phyloP scores from a whole-genome alignment of 148 eudicot species.

The Spergularia marina region DNA sequence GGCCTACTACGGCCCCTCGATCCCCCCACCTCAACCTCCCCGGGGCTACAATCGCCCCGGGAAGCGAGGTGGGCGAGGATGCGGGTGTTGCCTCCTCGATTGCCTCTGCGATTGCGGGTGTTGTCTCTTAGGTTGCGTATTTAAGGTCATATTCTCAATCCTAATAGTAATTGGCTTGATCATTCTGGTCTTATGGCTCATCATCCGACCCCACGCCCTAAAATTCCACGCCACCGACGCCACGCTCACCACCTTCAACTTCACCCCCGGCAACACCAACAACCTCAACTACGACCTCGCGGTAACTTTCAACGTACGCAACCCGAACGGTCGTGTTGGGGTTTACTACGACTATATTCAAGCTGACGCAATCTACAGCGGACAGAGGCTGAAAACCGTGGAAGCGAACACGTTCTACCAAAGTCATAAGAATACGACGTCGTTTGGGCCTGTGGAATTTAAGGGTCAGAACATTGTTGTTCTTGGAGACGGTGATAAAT shows the following conservation, averaged over 20 bases:
- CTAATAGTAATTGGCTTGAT: slow-evolving; percentile 37
- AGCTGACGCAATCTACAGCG: slow-evolving; percentile 46
- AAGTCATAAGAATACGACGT: slow-evolving; percentile 47
- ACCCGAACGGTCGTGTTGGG: slow-evolving; percentile 65
- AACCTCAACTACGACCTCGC: slow-evolving; percentile 58
- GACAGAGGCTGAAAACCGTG: slow-evolving; percentile 33
- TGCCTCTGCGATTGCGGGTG: slow-evolving; percentile 53
- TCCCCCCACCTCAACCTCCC: slow-evolving; percentile 45
- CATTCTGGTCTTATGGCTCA: slow-evolving; percentile 49
- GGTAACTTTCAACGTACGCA: slow-evolving; percentile 56
- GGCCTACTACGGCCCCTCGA: slow-evolving; percentile 76
- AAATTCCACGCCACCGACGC: slow-evolving; percentile 62
- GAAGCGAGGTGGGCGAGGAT: slow-evolving; percentile 24
- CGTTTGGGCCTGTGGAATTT: slow-evolving; percentile 32
- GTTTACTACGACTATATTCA: slow-evolving; percentile 68
- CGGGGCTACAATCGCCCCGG: slow-evolving; percentile 50
- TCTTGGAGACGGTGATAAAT: slow-evolving; percentile 27
- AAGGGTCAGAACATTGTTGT: slow-evolving; percentile 36
- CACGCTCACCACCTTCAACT: slow-evolving; percentile 48
- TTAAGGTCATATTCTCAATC: slow-evolving; percentile 45
- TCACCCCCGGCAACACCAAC: slow-evolving; percentile 38
- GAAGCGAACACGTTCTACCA: slow-evolving; percentile 43
- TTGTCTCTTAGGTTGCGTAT: slow-evolving; percentile 47
- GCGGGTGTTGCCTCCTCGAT: slow-evolving; percentile 52
- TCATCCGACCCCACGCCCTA: slow-evolving; percentile 61